Conservation (phyloP, 208 protist species). For the Vickermania ingenoplastis region DNA sequence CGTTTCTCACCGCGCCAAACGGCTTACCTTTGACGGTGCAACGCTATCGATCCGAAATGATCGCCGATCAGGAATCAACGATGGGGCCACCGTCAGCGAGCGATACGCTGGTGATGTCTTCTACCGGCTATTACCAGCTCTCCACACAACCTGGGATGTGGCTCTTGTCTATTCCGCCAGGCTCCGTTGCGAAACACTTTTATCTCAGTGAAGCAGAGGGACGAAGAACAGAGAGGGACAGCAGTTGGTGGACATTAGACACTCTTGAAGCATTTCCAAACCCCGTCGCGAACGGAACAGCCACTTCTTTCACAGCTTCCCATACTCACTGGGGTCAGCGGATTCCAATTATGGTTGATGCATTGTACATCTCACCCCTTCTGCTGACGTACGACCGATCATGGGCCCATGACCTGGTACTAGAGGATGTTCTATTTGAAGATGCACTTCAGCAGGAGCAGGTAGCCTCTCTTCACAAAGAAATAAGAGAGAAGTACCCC, state of each 20-base stretch:
- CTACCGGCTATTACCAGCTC: slow-evolving; percentile 97
- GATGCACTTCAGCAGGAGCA: slow-evolving; percentile 5
- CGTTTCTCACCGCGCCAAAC: slow-evolving; percentile 40
- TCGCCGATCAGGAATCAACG: not conserved
- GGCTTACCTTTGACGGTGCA: not conserved
- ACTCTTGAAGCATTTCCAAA: not conserved
- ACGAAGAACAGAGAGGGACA: slow-evolving; percentile 10
- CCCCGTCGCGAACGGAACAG: not conserved
- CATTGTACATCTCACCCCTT: slow-evolving; percentile 4
- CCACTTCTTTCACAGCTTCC: not conserved
- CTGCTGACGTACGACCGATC: not conserved
- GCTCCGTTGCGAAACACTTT: slow-evolving; percentile 38
- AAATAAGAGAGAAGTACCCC: no score
- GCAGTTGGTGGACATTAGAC: slow-evolving; percentile 7
- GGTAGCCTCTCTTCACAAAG: no score
- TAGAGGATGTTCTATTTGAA: slow-evolving; percentile 3
- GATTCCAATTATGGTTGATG: slow-evolving; percentile 4
- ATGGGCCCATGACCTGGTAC: slow-evolving; percentile 5
- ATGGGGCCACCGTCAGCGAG: slow-evolving; percentile 11
- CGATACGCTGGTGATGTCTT: slow-evolving; percentile 96
- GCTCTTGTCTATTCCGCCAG: slow-evolving; percentile 60
- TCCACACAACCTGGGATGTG: slow-evolving; percentile 86
- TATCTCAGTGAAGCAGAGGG: slow-evolving; percentile 33
- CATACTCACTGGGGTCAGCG: not conserved
- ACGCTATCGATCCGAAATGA: not conserved